Evolutionary conservation across 495 filamentous ascomycete species (phyloP).

Genomic region (Tuber brumale): DNA sequence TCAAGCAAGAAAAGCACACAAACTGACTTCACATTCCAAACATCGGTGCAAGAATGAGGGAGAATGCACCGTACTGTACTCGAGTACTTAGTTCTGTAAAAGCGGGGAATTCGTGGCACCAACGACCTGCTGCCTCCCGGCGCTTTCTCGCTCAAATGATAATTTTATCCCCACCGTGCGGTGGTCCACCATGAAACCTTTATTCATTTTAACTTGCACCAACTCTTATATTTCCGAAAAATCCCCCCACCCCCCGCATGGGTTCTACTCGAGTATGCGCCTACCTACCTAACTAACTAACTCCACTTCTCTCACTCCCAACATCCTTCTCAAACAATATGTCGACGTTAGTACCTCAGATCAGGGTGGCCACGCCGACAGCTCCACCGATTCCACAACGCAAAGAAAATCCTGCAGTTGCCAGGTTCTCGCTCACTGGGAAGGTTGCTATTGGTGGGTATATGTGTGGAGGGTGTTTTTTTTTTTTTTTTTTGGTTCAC

Average conservation of each 20-base stretch:
- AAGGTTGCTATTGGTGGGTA: slow-evolving; percentile 25
- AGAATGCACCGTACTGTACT: too few species aligned
- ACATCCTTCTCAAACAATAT: not conserved
- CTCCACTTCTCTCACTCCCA: not conserved
- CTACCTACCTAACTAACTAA: not conserved
- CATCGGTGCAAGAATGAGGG: not conserved
- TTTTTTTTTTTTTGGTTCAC: not conserved
- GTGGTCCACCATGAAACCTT: not conserved
- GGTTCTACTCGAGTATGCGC: not conserved
- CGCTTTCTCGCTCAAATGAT: not conserved
- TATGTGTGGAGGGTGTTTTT: not conserved
- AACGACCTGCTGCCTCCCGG: not conserved
- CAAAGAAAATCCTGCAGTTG: slow-evolving; percentile 15
- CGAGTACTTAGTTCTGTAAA: too few species aligned
- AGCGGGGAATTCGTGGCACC: slow-evolving; percentile 2
- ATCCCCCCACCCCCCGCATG: not conserved
- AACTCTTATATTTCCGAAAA: slow-evolving; percentile 4
- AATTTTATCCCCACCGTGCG: not conserved
- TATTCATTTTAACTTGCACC: not conserved
- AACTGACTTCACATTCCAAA: not conserved
- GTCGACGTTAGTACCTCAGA: slow-evolving; percentile 19
- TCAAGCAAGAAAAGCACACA: not conserved
- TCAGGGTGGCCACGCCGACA: slow-evolving; percentile 17
- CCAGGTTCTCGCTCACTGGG: slow-evolving; percentile 23
- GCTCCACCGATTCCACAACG: slow-evolving; percentile 11